Base-by-base conservation (phyloP, 352 stramenopile genomes). In the Phytopythium litorale region DNA sequence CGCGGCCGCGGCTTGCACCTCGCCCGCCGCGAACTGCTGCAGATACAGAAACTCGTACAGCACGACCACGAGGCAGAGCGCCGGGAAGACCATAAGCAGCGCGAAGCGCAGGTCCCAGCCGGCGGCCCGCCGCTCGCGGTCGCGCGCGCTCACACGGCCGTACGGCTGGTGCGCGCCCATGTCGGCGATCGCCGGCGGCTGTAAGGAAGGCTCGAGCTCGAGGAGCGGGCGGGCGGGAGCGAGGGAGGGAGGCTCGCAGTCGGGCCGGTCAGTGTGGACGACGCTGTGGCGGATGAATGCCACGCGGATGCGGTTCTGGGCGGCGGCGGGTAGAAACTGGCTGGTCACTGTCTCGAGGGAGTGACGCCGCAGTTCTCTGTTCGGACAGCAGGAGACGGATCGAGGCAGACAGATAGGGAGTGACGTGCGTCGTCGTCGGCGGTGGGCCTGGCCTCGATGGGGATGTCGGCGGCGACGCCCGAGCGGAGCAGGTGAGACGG, bases 31-130 rank as follows among this genome's bases (percentile, higher is more conserved):
- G 71, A 82, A 89, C 46, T 89, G 76, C 65, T 91, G 84, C 45
- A 92, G 68, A 49, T 89, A 91, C 33, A 89, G 73, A 56, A 92
- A 86, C 64, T 92, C 84, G 64, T 92, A 91, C 63, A 89, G 74
- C 55, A 92, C 78, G 56, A 91, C 73, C 37, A 89, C 62, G 56
- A 92, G 76, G 66, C 81, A 91, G 43, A 87, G 71, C 51, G 79
- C 42, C 19, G 81, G 84, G 58, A 92, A 82, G 37, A 89, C 59
- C 70, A 92, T 84, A 67, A 92, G 70, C 18, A 88, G 61, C 30
- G 63, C 73, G 57, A 87, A 76, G 52, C 80, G 79, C 58, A 83
- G 54, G 64, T 88, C 69, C 77, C 71, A 87, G 3, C 70, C 68
- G 38, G 64, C 66, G 40, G 65, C 71, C 57, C 72, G 64, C 23